Evolutionary conservation across 345 rosid genomes (phyloP), one percentile per base, ranked within the genome.

Genomic region (Gossypium ekmanianum): DNA sequence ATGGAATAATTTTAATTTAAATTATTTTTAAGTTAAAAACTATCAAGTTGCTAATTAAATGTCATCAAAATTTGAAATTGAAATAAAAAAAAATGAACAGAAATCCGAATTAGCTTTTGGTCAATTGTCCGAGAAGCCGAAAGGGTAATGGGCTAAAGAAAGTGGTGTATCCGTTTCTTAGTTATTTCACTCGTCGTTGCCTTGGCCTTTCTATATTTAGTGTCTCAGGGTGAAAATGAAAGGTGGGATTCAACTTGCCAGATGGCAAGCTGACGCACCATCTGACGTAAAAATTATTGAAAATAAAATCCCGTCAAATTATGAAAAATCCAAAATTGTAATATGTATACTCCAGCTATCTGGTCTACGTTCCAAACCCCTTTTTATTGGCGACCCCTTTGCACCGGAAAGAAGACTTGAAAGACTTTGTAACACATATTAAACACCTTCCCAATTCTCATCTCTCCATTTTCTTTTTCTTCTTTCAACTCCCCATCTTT

Each of bases 341-440:
- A 57, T 57, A 9, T 57, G 61, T 57, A 45, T 45, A 7, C 48
- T 8, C 10, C 12, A 57, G 61, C 27, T 57, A 57, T 54, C 22
- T 47, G 86, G 90, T 87, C 91, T 79, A 39, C 89, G 83, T 84
- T 77, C 81, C 86, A 76, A 84, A 74, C 1, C 90, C 94, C 94
- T 86, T 90, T 90, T 90, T 83, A 90, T 89, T 88, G 92, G 76
- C 91, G 86, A 81, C 55, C 86, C 88, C 78, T 22, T 79, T 78
- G 90, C 88, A 84, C 78, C 87, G 83, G 85, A 71, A 10, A 67
- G 92, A 88, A 78, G 65, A 80, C 88, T 87, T 82, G 59, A 55
- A 18, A 8, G 59, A 55, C 59, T 18, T 18, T 51, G 41, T 5
- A 34, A 34, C 55, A 51, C 55, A 51, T 34, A 34, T 34, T 76